Base-by-base conservation (phyloP, 2,329 filamentous ascomycete species). In the Knufia petricola region DNA sequence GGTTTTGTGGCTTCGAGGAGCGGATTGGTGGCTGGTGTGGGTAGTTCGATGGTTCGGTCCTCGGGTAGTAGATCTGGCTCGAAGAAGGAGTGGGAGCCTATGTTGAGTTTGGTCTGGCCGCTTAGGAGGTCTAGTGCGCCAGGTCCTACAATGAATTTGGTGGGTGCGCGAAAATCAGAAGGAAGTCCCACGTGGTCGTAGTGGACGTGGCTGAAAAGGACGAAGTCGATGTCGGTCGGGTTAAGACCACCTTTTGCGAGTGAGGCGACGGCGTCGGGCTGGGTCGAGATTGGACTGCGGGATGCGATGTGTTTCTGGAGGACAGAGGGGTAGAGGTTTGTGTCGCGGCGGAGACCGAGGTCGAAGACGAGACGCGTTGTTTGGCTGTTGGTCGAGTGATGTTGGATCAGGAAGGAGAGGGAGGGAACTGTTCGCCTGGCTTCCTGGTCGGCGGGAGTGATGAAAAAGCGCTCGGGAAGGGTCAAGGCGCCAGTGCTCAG, bases 131-230 rank as follows among this genome's bases (percentile, higher is more conserved):
- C 51, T 10, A 58, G 46, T 8, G 58, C 44, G 1, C 55, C 55
- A 28, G 54, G 43, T 20, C 69, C 69, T 42, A 70, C 62, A 3
- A 71, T 50, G 52, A 70, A 71, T 10, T 55, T 65, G 1, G 64
- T 64, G 4, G 52, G 52, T 13, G 42, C 20, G 34, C 32, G 46
- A 34, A 58, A 58, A 21, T 55, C 55, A n/a, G 32, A 28, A 0
- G 68, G 68, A 31, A 64, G 60, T 28, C 69, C 68, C n/a, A 69
- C 56, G 48, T 58, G 56, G 45, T 58, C 55, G 31, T 52, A 47
- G 54, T 66, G 39, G 52, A 68, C 65, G 57, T 71, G 68, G 12
- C 63, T 66, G 48, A 66, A 65, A 12, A 71, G 60, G 4, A 71
- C 60, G 49, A 60, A 64, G 53, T 70, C 66, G 19, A 71, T 67